Conservation (phyloP, 257 asterid genomes). For the Nicotiana otophora region DNA sequence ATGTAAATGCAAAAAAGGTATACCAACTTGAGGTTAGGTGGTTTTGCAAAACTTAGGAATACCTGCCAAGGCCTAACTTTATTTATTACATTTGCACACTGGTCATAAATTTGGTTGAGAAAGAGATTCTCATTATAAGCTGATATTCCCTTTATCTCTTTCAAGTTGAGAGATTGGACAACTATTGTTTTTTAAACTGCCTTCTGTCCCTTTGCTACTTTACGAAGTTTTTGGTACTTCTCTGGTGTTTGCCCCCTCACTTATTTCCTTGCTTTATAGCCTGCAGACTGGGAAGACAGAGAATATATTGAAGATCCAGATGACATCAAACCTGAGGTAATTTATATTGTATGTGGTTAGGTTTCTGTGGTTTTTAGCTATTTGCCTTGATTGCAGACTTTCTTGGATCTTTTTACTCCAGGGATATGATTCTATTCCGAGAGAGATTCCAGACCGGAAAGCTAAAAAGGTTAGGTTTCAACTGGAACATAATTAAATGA, state of each 20-base stretch:
- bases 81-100: background rate
- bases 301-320: conserved; percentile 86
- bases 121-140: background rate
- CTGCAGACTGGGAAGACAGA: conserved; percentile 93
- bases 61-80: background rate
- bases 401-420: conserved; percentile 22
- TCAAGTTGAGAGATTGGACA: background rate
- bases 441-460: conserved; percentile 90
- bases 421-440: conserved; percentile 92
- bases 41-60: background rate
- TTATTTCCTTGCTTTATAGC: conserved; percentile 36
- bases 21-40: conserved; percentile 3
- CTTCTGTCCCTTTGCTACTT: background rate
- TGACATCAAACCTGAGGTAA: conserved; percentile 75
- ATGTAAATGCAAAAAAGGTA: conserved; percentile 26
- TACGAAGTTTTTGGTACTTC: background rate
- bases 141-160: background rate
- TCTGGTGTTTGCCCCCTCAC: background rate
- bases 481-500: background rate
- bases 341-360: conserved; percentile 8
- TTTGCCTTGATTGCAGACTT: background rate
- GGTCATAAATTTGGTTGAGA: background rate
- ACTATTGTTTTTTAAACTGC: background rate
- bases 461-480: conserved; percentile 48
- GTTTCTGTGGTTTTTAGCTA: background rate